A percentile compares a stretch with the other conserved stretches of the same genome.
phyloP scores from a whole-genome alignment of 2,329 filamentous ascomycete species.

The Lachnellula willkommii region DNA sequence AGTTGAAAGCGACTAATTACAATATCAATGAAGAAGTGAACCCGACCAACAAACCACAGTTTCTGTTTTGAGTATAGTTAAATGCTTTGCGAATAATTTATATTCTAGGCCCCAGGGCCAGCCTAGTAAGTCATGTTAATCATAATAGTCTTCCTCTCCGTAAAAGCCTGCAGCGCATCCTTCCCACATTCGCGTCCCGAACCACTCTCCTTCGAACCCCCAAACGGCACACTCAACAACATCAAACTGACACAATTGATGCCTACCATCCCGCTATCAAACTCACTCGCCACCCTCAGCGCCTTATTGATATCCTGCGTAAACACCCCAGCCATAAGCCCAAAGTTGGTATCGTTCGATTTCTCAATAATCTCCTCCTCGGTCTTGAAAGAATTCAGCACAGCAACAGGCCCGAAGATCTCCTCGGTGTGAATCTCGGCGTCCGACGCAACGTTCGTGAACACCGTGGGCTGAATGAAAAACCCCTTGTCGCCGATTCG shows the following conservation, averaged over 20 bases:
- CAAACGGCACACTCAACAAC: slow-evolving; percentile 20
- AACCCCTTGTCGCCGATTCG: slow-evolving; percentile 7
- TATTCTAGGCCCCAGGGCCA: neutral
- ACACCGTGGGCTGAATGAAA: slow-evolving; percentile 23
- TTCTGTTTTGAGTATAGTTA: too few species aligned
- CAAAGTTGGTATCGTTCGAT: slow-evolving; percentile 54
- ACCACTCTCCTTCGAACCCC: slow-evolving; percentile 24
- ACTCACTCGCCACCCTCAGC: slow-evolving; percentile 37
- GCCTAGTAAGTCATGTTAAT: slow-evolving; percentile 21
- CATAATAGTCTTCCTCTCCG: slow-evolving; percentile 20
- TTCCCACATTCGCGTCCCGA: slow-evolving; percentile 33
- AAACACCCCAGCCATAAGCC: slow-evolving; percentile 49
- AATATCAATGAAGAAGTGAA: too few species aligned
- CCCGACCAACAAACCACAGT: too few species aligned
- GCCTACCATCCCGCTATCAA: slow-evolving; percentile 51
- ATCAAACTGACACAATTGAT: slow-evolving; percentile 38
- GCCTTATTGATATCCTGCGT: slow-evolving; percentile 42
- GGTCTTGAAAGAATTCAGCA: slow-evolving; percentile 51
- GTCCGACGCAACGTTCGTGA: slow-evolving; percentile 38
- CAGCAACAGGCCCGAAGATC: slow-evolving; percentile 52
- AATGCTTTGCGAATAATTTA: too few species aligned
- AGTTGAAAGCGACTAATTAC: too few species aligned
- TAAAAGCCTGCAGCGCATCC: slow-evolving; percentile 17
- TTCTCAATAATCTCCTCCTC: slow-evolving; percentile 49
- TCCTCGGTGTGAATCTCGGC: slow-evolving; percentile 17